Base-by-base conservation (phyloP, 345 rosid genomes). In the Gossypium arboreum region DNA sequence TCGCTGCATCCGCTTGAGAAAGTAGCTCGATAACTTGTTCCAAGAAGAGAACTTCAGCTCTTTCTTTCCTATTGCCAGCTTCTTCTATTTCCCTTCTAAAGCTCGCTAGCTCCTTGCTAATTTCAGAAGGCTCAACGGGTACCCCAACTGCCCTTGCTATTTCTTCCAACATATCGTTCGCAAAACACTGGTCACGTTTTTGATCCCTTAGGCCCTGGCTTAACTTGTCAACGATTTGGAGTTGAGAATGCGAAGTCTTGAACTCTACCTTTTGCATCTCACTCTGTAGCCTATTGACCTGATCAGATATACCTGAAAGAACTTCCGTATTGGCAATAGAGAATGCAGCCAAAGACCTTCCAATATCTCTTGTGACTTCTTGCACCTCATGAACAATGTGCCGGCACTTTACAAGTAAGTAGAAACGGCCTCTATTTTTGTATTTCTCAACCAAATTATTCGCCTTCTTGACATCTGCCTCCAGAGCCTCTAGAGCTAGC, bases 1-100 rank as follows among this genome's bases (percentile, higher is more conserved):
- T 81, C 2, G 91, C 93, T 51, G 93, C 91, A 83, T 89, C 94
- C 47, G 94, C 94, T 66, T 76, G 83, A 60, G 94, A 89, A 79
- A 89, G 94, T 71, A 89, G 79, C 79, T 86, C 88, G 69, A 89
- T 89, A 71, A 89, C 91, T 84, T 89, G 94, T 64, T 88, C 90
- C 81, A 87, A 80, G 83, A 89, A 87, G 13, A 87, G 73, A 74
- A 80, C 87, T 75, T 89, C 93, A 7, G 88, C 90, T 77, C 86
- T 82, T 84, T 89, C 91, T 69, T 89, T 89, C 76, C 83, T 59
- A 76, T 79, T 68, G 18, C 88, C 84, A 0, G 91, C 94, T 73
- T 89, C 94, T 84, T 89, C 91, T 64, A 83, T 85, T 69, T 87
- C 94, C 85, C 59, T 86, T 76, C 77, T 82, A 70, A 89, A 87